Conservation (phyloP, 345 rosid genomes). For the Laguncularia racemosa region DNA sequence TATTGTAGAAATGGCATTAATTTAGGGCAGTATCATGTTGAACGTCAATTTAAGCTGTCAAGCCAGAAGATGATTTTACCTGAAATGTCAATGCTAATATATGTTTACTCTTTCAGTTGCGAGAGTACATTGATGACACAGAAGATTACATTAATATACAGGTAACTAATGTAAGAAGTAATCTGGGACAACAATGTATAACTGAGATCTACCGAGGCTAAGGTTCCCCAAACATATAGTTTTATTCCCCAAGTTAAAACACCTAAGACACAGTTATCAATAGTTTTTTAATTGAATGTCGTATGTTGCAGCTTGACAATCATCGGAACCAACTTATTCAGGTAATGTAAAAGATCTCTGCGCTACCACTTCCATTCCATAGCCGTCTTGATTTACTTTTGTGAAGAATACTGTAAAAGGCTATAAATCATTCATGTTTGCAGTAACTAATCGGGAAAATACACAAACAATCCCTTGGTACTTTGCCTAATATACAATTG, state of each 20-base stretch:
- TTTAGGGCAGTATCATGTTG: neutral
- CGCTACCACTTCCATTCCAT: neutral
- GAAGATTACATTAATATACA: constrained; percentile 77
- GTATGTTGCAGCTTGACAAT: constrained; percentile 50
- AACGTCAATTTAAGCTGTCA: neutral
- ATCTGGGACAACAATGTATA: neutral
- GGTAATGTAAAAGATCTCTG: constrained; percentile 17
- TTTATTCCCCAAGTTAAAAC: no score
- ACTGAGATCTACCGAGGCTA: neutral
- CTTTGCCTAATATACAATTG: no score
- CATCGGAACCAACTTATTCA: constrained; percentile 74
- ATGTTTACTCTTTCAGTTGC: constrained; percentile 31
- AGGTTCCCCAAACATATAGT: no score
- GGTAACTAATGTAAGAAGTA: constrained; percentile 12
- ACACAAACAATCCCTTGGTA: no score
- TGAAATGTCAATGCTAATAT: constrained; percentile 1
- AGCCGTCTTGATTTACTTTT: neutral
- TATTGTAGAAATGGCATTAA: no score
- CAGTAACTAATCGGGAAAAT: no score
- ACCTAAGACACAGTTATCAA: neutral
- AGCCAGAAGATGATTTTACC: neutral
- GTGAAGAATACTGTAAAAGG: neutral
- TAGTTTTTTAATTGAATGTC: constrained; percentile 5
- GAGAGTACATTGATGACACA: constrained; percentile 76
- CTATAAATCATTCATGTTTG: no score